These are phyloP conservation scores for Ophiostoma tasmaniense DNA, from an alignment of 2,329 filamentous ascomycete species.

Conservation along the genomic window DNA sequence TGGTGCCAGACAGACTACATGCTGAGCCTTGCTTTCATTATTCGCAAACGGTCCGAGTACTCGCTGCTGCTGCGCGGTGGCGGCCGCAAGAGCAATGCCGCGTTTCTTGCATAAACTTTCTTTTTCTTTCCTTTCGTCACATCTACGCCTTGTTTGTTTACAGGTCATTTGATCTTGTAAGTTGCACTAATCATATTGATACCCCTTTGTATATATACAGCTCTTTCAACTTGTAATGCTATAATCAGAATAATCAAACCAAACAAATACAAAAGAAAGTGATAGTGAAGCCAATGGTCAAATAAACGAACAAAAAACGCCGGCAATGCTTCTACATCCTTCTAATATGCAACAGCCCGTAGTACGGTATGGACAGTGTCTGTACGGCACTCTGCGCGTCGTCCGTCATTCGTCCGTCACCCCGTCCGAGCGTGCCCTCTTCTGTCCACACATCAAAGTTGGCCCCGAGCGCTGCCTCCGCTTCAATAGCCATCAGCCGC, in stretches of 20 bases:
- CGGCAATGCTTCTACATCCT: not conserved
- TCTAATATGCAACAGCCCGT: not conserved
- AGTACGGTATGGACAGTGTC: not conserved
- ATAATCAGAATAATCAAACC: not conserved
- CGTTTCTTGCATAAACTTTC: constrained; percentile 17
- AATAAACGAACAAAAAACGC: not conserved
- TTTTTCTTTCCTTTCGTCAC: not conserved
- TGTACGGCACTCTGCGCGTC: not conserved
- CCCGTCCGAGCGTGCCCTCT: not conserved
- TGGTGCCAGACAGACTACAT: constrained; percentile 33
- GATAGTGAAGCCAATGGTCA: not conserved
- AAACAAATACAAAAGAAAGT: not conserved
- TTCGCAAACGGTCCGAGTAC: constrained; percentile 36
- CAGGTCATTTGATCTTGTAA: not conserved
- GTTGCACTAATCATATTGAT: not conserved
- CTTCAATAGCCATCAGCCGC: not conserved
- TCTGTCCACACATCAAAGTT: not conserved
- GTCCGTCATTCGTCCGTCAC: not conserved
- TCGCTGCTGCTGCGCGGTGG: constrained; percentile 29
- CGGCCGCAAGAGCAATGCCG: constrained; percentile 24
- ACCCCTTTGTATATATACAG: not conserved
- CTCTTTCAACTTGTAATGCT: not conserved
- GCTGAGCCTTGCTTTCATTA: constrained; percentile 37
- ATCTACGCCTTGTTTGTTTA: not conserved
- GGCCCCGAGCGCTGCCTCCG: not conserved